Base-by-base conservation (phyloP, 768 basidiomycete genomes). In the Phanerochaete sordida region DNA sequence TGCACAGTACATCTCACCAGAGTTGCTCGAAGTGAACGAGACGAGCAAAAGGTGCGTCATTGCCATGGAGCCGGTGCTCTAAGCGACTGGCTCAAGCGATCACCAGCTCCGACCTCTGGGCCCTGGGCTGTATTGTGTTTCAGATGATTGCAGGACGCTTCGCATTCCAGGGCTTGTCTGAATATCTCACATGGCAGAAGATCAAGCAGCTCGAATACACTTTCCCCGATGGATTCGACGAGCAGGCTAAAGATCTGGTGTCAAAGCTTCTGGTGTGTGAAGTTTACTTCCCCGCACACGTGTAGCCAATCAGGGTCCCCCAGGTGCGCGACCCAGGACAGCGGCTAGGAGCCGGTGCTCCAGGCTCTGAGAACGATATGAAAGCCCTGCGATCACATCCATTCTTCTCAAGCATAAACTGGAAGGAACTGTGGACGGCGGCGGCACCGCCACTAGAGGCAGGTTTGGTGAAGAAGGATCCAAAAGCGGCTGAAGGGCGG, bases 171-270 rank as follows among this genome's bases (percentile, higher is more conserved):
- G 95, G 90, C 3, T 78, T 87, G 6, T 94, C 95, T 0, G 93
- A 98, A 61, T 98, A 95, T 69, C 84, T 97, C 60, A 97, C 91
- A 31, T 95, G 94, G 84, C 89, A 97, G 69, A 94, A 93, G 76
- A 92, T 98, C 74, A 90, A 95, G 74, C 81, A 85, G 47, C 78
- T 91, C 49, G 90, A 96, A 47, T 98, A 94, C 75, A 78, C 83
- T 23, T 92, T 95, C 69, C 94, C 96, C 0, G 86, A 88, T 9
- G 88, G 84, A 1, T 95, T 97, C 67, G 92, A 96, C 67, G 76
- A 80, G 47, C 81, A 87, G 43, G 94, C 93, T 3, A 83, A 84
- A 65, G 91, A 93, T 72, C 79, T 99, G 49, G 81, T 98, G 21
- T 79, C 84, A 66, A 80, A 79, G 58, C 80, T 98, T 4, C 75